Base-by-base conservation (phyloP, 495 filamentous ascomycete species). In the Penicillium coffeae region DNA sequence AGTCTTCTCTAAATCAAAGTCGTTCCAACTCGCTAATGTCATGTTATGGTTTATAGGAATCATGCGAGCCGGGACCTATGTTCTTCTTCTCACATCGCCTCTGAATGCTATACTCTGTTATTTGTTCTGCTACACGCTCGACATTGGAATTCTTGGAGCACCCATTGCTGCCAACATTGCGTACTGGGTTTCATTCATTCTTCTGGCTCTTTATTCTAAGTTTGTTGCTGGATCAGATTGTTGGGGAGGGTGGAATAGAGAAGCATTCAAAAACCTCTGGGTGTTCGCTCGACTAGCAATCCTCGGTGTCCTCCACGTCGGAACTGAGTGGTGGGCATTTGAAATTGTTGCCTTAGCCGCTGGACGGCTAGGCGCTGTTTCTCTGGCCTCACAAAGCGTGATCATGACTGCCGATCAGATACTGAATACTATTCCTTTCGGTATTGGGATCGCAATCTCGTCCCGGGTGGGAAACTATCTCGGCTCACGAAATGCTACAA, bases 311-410 rank as follows among this genome's bases (percentile, higher is more conserved):
- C 62, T 95, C n/a, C 91, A 95, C 56, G 86, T 95, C 18, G 91
- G 91, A 7, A 94, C 88, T 0, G 90, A 96, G 68, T 95, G 90
- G 90, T 95, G 90, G 90, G 90, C 90, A 0, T 95, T 94, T 55
- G 90, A 95, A 67, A 95, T 96, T 47, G 90, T 95, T n/a, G 89
- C 90, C 1, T 74, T 96, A 0, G 90, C 85, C 2, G 91, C 91
- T 3, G 91, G 91, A 8, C 76, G 83, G 8, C 75, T 96, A 0
- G 90, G 90, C 8, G 93, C 87, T 0, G 84, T 93, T 33, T 76
- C 90, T 0, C 75, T 95, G 0, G 91, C 91, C 9, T 84, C 90
- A 0, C 91, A 96, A 61, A 87, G 83, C 50, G 90, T 96, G 32
- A 92, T 95, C 65, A 95, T 95, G 90, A 95, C 91, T 0, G 85